Evolutionary conservation across 768 basidiomycete species (phyloP), one percentile per base, ranked within the genome.

Genomic region (Flagelloscypha sp.): DNA sequence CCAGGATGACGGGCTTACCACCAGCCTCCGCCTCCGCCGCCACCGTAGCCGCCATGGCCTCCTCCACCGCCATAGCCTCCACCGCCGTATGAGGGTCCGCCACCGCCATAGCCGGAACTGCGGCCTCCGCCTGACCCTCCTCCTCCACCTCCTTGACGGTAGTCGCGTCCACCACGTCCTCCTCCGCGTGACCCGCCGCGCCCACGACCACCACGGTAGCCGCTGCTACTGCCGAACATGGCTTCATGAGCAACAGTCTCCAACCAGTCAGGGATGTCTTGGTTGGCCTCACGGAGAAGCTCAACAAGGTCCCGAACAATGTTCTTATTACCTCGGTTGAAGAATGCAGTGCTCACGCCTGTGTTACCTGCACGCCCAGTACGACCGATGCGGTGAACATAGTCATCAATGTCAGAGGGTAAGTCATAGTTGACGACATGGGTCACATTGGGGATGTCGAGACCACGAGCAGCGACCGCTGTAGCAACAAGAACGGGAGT

Each of bases 391-490:
- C 90, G 92, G 57, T 98, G 93, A 30, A 98, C 93, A 61, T 98
- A 99, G 61, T 99, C 95, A 53, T 98, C 95, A 45, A 99, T 93
- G 63, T 98, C 95, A 42, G 84, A 84, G 9, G 95, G 95, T 5
- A 99, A 70, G 57, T 98, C 95, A 61, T 97, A 98, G 60, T 97
- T 94, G 68, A 98, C 72, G 53, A 99, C 95, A 57, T 98, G 95
- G 11, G 87, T 95, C 53, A 99, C 95, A 59, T 99, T 95, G 43
- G 95, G 95, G 49, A 99, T 98, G 62, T 99, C 95, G 48, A 99
- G 78, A 53, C 95, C 95, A 68, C 95, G 90, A 38, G 95, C 95
- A 22, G 95, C 95, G 38, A 99, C 95, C 34, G 95, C 95, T 10
- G 95, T 99, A 27, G 95, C 95, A 39, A 99, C 95, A 49, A 99